phyloP scores from a whole-genome alignment of 2,329 filamentous ascomycete species.

The Talaromyces islandicus region DNA sequence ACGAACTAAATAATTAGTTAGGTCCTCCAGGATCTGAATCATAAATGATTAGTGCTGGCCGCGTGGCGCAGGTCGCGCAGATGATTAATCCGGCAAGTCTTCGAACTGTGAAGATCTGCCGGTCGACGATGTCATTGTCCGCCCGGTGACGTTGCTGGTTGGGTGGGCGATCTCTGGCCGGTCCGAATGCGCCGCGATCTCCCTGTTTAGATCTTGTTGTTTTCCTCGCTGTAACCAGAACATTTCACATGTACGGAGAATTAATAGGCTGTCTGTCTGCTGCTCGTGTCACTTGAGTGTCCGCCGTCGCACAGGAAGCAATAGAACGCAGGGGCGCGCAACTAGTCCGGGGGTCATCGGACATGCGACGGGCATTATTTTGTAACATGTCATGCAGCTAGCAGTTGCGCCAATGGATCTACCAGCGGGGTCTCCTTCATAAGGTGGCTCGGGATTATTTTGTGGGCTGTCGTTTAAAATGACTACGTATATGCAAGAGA shows the following conservation, averaged over 20 bases:
- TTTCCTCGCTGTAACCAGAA: too few species aligned
- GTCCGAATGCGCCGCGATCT: background rate
- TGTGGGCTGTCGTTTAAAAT: too few species aligned
- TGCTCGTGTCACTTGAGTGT: background rate
- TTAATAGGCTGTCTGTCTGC: background rate
- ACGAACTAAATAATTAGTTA: background rate
- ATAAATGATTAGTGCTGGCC: background rate
- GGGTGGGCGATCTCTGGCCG: background rate
- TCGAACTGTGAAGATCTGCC: too few species aligned
- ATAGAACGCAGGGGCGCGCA: background rate
- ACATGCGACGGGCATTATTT: background rate
- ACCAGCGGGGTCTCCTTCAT: background rate
- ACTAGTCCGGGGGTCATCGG: background rate
- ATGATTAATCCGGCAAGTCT: conserved; percentile 4
- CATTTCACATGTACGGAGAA: background rate
- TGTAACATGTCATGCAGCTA: background rate
- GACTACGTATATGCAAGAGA: background rate
- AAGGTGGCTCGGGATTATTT: background rate
- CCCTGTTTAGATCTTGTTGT: too few species aligned
- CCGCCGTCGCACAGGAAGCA: background rate
- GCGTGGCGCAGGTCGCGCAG: conserved; percentile 5
- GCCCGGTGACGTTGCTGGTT: background rate
- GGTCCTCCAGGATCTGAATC: background rate
- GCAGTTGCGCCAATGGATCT: background rate
- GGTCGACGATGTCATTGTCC: conserved; percentile 9